Conservation (phyloP, 768 basidiomycete species). For the Suillus plorans region DNA sequence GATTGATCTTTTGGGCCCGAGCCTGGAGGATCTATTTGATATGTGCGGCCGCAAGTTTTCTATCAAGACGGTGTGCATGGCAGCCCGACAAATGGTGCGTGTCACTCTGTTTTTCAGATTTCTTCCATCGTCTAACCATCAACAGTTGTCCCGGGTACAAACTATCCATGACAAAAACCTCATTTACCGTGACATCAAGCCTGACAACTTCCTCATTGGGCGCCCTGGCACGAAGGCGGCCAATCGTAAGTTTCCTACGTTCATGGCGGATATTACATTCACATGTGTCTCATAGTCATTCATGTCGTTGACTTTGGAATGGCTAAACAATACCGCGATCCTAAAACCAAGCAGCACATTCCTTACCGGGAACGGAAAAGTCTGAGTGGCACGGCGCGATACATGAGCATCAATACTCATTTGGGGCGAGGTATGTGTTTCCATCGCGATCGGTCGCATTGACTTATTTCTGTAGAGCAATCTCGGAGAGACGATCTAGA, state of each 20-base stretch:
- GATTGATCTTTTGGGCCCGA: conserved; percentile 96
- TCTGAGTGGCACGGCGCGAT: conserved; percentile 94
- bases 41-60: conserved; percentile 98
- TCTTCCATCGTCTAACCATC: conserved; percentile 11
- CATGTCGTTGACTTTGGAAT: conserved; percentile 99
- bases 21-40: conserved; percentile 96
- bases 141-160: conserved; percentile 89
- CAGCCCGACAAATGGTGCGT: conserved; percentile 92
- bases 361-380: conserved; percentile 98
- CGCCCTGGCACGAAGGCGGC: conserved; percentile 88
- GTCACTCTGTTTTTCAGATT: not conserved
- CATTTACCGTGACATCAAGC: conserved; percentile 99
- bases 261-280: conserved; percentile 1
- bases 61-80: conserved; percentile 98
- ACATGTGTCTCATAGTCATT: conserved; percentile 48
- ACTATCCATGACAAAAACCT: conserved; percentile 99
- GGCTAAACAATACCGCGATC: conserved; percentile 99
- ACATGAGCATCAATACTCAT: conserved; percentile 99
- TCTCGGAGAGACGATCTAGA: conserved; percentile 96
- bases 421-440: conserved; percentile 78
- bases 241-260: conserved; percentile 51
- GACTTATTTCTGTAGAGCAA: conserved; percentile 55
- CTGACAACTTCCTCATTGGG: conserved; percentile 98
- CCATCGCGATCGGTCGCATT: conserved; percentile 7
- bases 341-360: conserved; percentile 99